A percentile compares a stretch with the other conserved stretches of the same genome.
phyloP scores from a whole-genome alignment of 441 rosid genomes.

The Metrosideros polymorpha region DNA sequence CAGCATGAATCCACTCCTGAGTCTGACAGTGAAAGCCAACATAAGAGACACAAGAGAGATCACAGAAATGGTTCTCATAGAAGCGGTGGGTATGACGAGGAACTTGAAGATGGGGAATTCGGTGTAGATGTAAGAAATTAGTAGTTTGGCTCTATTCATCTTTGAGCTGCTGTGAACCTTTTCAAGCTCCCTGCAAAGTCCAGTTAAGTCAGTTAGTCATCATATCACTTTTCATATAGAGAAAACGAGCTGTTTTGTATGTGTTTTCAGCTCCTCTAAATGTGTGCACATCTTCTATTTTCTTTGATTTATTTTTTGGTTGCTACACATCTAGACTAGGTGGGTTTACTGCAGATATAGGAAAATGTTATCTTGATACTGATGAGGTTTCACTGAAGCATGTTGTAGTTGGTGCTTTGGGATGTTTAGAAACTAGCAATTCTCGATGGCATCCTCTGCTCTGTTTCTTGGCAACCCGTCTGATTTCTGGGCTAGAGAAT shows the following conservation, averaged over 20 bases:
- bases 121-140: constrained; percentile 45
- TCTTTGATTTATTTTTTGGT: not conserved
- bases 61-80: constrained; percentile 42
- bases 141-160: constrained; percentile 10
- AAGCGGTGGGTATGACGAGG: constrained; percentile 40
- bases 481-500: not conserved
- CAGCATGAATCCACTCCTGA: constrained; percentile 41
- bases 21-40: constrained; percentile 39
- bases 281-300: not conserved
- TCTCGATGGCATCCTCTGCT: not conserved
- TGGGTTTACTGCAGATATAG: not conserved
- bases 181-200: not conserved
- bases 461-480: not conserved
- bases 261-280: not conserved
- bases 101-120: constrained; percentile 88
- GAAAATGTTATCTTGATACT: not conserved
- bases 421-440: not conserved
- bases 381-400: not conserved
- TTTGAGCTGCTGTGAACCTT: not conserved
- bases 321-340: not conserved
- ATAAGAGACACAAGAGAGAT: constrained; percentile 42
- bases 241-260: not conserved
- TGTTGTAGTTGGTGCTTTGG: not conserved
- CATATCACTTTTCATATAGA: not conserved
- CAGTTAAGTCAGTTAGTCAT: not conserved